phyloP scores from a whole-genome alignment of 495 filamentous ascomycete genomes.

The Acidomyces sp. region DNA sequence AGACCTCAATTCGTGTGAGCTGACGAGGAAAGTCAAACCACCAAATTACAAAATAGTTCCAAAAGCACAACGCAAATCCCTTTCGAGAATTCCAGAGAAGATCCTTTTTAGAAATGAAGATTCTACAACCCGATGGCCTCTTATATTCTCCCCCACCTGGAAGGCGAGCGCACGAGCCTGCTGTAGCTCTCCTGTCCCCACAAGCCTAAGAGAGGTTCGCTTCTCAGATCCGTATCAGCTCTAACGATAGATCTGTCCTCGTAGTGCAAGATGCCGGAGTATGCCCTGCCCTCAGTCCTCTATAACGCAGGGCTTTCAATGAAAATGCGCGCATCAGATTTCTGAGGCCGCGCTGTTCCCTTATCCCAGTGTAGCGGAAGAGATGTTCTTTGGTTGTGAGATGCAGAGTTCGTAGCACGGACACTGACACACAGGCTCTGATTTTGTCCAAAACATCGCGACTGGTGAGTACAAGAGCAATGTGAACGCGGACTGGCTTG shows the following conservation, averaged over 20 bases:
- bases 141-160: not conserved
- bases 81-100: not conserved
- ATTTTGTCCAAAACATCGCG: not conserved
- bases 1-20: too few relatives aligned
- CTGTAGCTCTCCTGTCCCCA: constrained; percentile 9
- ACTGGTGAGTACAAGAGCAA: not conserved
- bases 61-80: constrained; percentile 10
- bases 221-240: not conserved
- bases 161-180: constrained; percentile 7
- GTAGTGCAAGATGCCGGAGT: too few relatives aligned
- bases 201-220: not conserved
- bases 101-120: not conserved
- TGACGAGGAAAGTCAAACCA: constrained; percentile 6
- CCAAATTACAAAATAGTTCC: constrained; percentile 11
- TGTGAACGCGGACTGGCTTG: not conserved
- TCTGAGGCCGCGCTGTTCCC: too few relatives aligned
- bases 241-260: too few relatives aligned
- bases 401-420: constrained; percentile 5
- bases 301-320: too few relatives aligned
- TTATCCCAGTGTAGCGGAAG: not conserved
- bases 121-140: not conserved
- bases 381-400: constrained; percentile 5
- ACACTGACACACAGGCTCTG: not conserved
- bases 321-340: too few relatives aligned
- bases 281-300: too few relatives aligned